Evolutionary conservation across 2,329 filamentous ascomycete species (phyloP).

Genomic region (Xylariaceae sp.): DNA sequence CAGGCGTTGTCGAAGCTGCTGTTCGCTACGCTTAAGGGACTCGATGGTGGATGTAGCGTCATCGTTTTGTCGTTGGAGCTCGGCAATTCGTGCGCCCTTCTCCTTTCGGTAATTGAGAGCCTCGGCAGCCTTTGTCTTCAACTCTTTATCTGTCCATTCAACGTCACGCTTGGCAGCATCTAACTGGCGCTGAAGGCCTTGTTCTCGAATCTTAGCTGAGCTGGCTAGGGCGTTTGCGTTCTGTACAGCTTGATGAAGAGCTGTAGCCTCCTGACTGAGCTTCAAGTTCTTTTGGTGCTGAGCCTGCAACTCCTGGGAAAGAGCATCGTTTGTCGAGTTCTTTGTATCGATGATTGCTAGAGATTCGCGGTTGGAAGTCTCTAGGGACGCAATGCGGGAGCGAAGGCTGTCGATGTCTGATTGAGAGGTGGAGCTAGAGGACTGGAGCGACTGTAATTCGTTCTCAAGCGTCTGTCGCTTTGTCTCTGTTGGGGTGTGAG

Average conservation of each 20-base stretch:
- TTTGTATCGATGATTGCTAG: constrained; percentile 86
- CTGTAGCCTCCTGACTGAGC: constrained; percentile 74
- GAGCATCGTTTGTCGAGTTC: constrained; percentile 74
- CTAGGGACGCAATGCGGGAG: constrained; percentile 77
- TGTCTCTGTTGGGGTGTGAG: constrained; percentile 54
- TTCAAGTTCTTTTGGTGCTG: constrained; percentile 86
- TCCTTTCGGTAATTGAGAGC: constrained; percentile 89
- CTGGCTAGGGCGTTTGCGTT: constrained; percentile 72
- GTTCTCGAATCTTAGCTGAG: constrained; percentile 83
- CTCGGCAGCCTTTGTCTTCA: constrained; percentile 85
- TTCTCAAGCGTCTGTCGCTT: constrained; percentile 69
- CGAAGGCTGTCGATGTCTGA: constrained; percentile 72
- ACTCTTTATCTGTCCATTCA: constrained; percentile 87
- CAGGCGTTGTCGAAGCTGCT: constrained; percentile 71
- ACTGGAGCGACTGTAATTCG: constrained; percentile 72
- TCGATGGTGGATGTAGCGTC: constrained; percentile 75
- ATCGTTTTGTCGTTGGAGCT: constrained; percentile 83
- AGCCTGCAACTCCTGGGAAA: constrained; percentile 79
- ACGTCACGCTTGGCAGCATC: constrained; percentile 83
- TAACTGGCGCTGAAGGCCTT: constrained; percentile 83
- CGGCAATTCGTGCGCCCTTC: constrained; percentile 82
- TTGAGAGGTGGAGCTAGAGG: constrained; percentile 67
- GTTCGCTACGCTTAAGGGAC: constrained; percentile 71
- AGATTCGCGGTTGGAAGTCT: constrained; percentile 88
- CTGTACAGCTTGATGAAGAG: constrained; percentile 79